Evolutionary conservation across 768 basidiomycete genomes (phyloP).

Genomic region (Solioccasus polychromus): DNA sequence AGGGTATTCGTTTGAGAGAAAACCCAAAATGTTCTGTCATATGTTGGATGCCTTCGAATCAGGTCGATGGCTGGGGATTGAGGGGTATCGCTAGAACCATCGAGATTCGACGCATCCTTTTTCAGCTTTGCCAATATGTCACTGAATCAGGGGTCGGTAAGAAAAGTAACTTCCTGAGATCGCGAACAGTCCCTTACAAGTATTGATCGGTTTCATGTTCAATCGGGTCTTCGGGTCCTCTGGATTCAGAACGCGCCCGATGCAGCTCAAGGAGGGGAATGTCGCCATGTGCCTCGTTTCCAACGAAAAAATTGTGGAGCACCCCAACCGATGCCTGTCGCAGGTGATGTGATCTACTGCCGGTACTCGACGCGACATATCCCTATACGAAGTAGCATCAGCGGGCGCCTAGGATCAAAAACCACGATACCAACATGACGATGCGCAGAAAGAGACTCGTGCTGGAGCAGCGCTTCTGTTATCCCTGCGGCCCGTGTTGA

Average conservation of each 20-base stretch:
- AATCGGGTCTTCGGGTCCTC: conserved; percentile 22
- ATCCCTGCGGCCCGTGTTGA: conserved; percentile 75
- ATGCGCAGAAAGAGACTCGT: conserved; percentile 42
- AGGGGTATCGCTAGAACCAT: conserved; percentile 58
- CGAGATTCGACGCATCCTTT: conserved; percentile 43
- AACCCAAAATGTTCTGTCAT: conserved; percentile 88
- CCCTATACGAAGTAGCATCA: conserved; percentile 19
- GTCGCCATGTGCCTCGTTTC: conserved; percentile 47
- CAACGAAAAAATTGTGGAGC: conserved; percentile 66
- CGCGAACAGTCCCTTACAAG: conserved; percentile 48
- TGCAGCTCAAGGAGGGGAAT: conserved; percentile 60
- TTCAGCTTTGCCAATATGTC: conserved; percentile 68
- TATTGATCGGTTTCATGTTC: conserved; percentile 72
- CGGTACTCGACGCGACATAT: conserved; percentile 13
- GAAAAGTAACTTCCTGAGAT: not conserved
- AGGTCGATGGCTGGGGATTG: conserved; percentile 81
- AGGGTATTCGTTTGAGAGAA: conserved; percentile 77
- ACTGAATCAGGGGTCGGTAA: conserved; percentile 35
- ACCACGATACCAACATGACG: conserved; percentile 23
- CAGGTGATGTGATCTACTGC: conserved; percentile 46
- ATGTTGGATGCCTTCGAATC: conserved; percentile 83
- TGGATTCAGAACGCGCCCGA: conserved; percentile 31
- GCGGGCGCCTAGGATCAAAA: not conserved
- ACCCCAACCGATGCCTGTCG: conserved; percentile 55
- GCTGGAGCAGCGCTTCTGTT: conserved; percentile 71